Evolutionary conservation across 225 moss, liverwort and hornwort genomes (phyloP).

Genomic region (Lunularia cruciata): DNA sequence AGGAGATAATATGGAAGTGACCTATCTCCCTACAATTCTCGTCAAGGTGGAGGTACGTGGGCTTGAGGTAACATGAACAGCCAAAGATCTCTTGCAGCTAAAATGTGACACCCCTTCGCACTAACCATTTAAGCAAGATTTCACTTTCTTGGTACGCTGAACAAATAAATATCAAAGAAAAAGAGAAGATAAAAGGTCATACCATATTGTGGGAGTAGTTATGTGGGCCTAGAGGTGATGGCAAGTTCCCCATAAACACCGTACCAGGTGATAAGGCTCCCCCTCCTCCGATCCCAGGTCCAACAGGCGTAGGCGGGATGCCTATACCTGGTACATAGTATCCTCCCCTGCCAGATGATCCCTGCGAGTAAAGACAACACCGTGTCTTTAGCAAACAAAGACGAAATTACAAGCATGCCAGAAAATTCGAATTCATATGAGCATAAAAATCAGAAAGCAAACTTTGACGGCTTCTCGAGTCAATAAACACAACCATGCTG

Average conservation of each 20-base stretch:
- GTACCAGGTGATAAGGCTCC: constrained; percentile 77
- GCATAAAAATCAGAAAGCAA: too few relatives aligned
- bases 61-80: too few relatives aligned
- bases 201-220: constrained; percentile 71
- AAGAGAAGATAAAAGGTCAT: constrained; percentile 21
- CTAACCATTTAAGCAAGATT: too few relatives aligned
- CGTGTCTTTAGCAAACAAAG: background rate
- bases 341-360: constrained; percentile 67
- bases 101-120: too few relatives aligned
- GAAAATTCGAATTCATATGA: background rate
- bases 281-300: constrained; percentile 68
- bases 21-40: too few relatives aligned
- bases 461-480: too few relatives aligned
- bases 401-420: background rate
- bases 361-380: constrained; percentile 40
- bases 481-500: too few relatives aligned
- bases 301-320: constrained; percentile 64
- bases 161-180: background rate
- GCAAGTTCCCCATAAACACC: constrained; percentile 56
- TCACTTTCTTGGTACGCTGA: too few relatives aligned
- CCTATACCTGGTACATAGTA: constrained; percentile 73
- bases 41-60: too few relatives aligned
- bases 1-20: too few relatives aligned
- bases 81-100: too few relatives aligned
- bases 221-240: constrained; percentile 67